Base-by-base conservation (phyloP, 495 filamentous ascomycete species). In the Xylaria flabelliformis region DNA sequence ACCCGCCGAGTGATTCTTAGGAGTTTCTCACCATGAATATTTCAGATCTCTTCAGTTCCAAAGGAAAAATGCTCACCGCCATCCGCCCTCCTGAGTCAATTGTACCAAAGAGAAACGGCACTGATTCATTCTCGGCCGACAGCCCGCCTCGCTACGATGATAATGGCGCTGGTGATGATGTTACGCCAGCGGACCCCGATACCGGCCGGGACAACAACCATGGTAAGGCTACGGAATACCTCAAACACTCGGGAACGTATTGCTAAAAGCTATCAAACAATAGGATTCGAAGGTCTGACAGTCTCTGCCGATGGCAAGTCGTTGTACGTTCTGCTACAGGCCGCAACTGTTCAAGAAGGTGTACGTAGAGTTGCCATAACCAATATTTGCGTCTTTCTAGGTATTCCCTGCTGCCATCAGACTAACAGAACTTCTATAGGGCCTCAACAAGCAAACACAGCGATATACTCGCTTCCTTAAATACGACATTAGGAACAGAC, bases 191-290 rank as follows among this genome's bases (percentile, higher is more conserved):
- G 6, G 83, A 93, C 72, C 89, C 91, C 0, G 81, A 84, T 7
- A 86, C 86, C 6, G 93, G 93, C 7, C 86, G 92, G 39, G 82
- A 86, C 71, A 93, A 95, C 77, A 95, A 95, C 80, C 91, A 94
- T 74, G 91, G 92, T 26, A 29, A 39, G 29, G 2, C n/a, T 24
- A 29, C 13, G 5, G 56, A 51, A 62, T n/a, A n/a, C 34, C 19
- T 19, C n/a, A 15, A 24, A 13, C 29, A 13, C 21, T 55, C 19
- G 19, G 13, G 44, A 59, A 70, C 10, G 12, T 4, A 8, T 58
- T 46, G 12, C 32, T 19, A 9, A 71, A 46, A 3, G 8, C 3
- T 19, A 63, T 24, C 1, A 46, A 17, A 46, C n/a, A 4, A n/a
- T 58, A 76, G 81, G 82, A 56, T 89, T 95, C 72, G 93, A 96